Base-by-base conservation (phyloP, 2,329 filamentous ascomycete genomes). In the Alternaria conjuncta region DNA sequence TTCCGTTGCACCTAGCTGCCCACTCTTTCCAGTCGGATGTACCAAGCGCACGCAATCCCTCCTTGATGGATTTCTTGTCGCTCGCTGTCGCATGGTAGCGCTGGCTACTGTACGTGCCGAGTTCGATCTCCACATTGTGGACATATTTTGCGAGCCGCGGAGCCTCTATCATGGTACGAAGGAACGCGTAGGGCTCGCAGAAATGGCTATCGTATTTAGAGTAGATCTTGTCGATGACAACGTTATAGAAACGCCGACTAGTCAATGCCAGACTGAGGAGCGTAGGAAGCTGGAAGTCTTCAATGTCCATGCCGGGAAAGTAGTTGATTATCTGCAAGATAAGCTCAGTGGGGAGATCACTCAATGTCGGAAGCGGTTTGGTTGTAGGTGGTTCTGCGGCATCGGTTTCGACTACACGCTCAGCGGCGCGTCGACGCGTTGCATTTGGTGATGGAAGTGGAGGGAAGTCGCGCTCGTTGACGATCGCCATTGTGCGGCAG, bases 1-100 rank as follows among this genome's bases (percentile, higher is more conserved):
- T 23, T 11, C 66, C 50, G 36, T 75, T 76, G 47, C 73, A 77
- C 10, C 64, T 49, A 2, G 64, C 62, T 8, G 72, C 72, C 70
- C 68, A 74, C 2, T 32, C 28, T 57, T 77, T 77, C 76, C 76
- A 78, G 25, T 64, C 57, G 0, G 72, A 64, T 9, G 72, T 66
- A 18, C 65, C 57, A 2, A 73, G 55, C 6, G 23, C 44, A 32
- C 65, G 73, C 20, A 76, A 60, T 9, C 69, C 68, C n/a, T 71
- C 65, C 54, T 78, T 77, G 11, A 77, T 65, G 6, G 63, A 60
- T 54, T 71, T 70, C 30, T 75, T 75, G 36, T 78, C 75, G 12
- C 63, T 53, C 23, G 74, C 63, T 32, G 65, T 71, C 11, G 74
- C 64, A 15, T 10, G 23, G 44, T 75, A 71, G 1, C 23, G 53